Base-by-base conservation (phyloP, 495 filamentous ascomycete genomes). In the Trichoderma erinaceum region DNA sequence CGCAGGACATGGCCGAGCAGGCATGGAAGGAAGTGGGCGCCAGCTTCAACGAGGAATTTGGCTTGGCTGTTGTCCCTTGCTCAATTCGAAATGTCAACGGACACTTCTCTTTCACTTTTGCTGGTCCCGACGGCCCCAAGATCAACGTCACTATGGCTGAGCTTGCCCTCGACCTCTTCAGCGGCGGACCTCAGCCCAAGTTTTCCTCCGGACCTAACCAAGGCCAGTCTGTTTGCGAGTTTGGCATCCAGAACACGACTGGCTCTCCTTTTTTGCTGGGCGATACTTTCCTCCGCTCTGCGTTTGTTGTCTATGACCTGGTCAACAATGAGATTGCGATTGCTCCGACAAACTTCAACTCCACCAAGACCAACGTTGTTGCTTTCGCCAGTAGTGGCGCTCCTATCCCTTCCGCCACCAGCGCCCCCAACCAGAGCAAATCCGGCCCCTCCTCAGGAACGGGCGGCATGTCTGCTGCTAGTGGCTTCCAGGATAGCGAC, bases 261-360 rank as follows among this genome's bases (percentile, higher is more conserved):
- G 72, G 80, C 6, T 78, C 79, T 15, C 85, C 87, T 3, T 83
- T 82, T 67, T 85, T 97, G 25, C 82, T 99, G 27, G 95, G 95
- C n/a, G 95, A 99, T 76, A 97, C 95, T 0, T 98, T 98, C 80
- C 80, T 99, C 13, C 87, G 95, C 68, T 92, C 89, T 44, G 92
- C 93, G 0, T 99, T 98, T 73, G 91, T 97, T 13, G 96, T 98
- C 0, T 98, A 96, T 74, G 95, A 98, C 72, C 81, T 99, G 7
- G 83, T 83, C 43, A 97, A 96, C 77, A 93, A 97, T 77, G 83
- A 94, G 75, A 90, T 99, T 67, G 91, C 84, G 10, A 77, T 99
- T 50, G 95, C 92, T 12, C 87, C 90, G 65, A 96, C 95, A 10
- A 85, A 91, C 52, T 97, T 97, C 82, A 93, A 97, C 73, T 79